phyloP scores from a whole-genome alignment of 139 green algal genomes.

The Chlamydomonas asymmetrica region DNA sequence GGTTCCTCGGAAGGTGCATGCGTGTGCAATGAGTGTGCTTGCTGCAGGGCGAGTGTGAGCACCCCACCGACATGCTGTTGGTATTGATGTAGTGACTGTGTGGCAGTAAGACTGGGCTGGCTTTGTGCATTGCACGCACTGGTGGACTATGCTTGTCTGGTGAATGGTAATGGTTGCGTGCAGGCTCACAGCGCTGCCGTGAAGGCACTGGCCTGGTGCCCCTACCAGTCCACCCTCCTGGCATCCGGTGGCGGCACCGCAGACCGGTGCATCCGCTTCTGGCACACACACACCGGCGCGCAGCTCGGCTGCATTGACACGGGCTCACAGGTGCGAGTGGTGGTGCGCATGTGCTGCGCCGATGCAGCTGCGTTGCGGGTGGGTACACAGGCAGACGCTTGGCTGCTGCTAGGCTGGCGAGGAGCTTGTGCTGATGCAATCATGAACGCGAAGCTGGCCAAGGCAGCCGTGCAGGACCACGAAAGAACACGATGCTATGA shows the following conservation, averaged over 20 bases:
- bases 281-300: constrained; percentile 90
- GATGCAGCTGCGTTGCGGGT: no score
- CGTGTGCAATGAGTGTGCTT: neutral
- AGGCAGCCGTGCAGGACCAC: no score
- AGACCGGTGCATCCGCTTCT: constrained; percentile 96
- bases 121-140: constrained; percentile 1
- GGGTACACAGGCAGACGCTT: no score
- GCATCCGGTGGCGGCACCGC: constrained; percentile 92
- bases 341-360: constrained; percentile 2
- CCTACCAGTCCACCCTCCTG: constrained; percentile 90
- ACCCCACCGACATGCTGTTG: neutral
- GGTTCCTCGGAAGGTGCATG: neutral
- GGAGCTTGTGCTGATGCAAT: neutral
- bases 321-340: constrained; percentile 82
- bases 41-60: neutral
- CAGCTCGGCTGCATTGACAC: constrained; percentile 88
- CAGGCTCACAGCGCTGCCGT: constrained; percentile 76
- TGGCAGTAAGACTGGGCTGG: neutral
- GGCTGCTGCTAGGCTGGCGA: neutral
- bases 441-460: neutral
- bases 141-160: no score
- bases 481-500: no score
- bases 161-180: no score
- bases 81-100: neutral
- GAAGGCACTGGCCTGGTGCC: constrained; percentile 89